These are phyloP conservation scores for Ceratocystis ficicola DNA, from an alignment of 2,329 filamentous ascomycete species.

Conservation along the genomic window DNA sequence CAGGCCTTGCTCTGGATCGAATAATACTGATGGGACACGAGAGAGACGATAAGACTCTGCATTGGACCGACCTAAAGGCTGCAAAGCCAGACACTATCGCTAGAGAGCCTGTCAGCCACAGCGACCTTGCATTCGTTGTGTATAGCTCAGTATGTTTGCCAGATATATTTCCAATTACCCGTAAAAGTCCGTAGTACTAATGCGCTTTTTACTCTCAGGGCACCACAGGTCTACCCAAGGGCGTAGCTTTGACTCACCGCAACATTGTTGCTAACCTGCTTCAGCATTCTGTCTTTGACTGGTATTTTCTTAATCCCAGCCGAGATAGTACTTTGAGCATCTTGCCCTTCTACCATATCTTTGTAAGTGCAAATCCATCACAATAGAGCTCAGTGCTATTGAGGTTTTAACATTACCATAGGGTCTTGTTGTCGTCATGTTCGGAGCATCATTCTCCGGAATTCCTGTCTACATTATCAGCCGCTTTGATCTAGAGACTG, in stretches of 20 bases:
- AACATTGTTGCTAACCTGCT: conserved; percentile 69
- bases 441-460: conserved; percentile 40
- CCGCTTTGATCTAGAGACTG: conserved; percentile 68
- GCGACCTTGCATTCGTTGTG: conserved; percentile 71
- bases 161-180: not conserved
- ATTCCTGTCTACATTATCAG: conserved; percentile 59
- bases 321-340: conserved; percentile 67
- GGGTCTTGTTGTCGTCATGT: conserved; percentile 29
- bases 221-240: conserved; percentile 84
- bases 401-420: conserved; percentile 20
- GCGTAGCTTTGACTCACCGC: conserved; percentile 70
- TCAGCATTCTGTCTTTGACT: conserved; percentile 44
- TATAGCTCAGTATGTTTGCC: conserved; percentile 51
- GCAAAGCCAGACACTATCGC: not conserved
- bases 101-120: conserved; percentile 37
- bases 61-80: conserved; percentile 55
- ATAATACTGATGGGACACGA: conserved; percentile 67
- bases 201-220: conserved; percentile 35
- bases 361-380: conserved; percentile 40
- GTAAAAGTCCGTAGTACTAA: not conserved
- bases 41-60: conserved; percentile 51
- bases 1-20: conserved; percentile 56
- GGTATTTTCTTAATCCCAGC: conserved; percentile 43
- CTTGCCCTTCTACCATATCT: conserved; percentile 85
- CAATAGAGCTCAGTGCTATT: not conserved